Base-by-base conservation (phyloP, 2,329 filamentous ascomycete species). In the Coniochaeta prunicola region DNA sequence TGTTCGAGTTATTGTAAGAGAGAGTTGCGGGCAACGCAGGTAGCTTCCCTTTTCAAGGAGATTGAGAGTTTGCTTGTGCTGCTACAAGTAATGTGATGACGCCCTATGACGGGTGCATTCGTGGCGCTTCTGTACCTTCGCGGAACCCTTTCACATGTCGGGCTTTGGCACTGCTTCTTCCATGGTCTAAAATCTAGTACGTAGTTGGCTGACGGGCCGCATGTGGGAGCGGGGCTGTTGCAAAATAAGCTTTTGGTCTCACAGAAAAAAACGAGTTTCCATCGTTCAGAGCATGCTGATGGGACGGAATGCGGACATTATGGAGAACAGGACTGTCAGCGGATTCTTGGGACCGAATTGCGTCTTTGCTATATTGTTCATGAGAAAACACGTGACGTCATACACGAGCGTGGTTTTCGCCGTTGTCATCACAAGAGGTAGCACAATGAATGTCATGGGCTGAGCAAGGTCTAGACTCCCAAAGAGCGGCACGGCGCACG, bases 221-320 rank as follows among this genome's bases (percentile, higher is more conserved):
- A 21, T 42, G 38, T 42, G 12, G n/a, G 38, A 42, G 38, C 19
- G 38, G 38, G 38, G 38, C 21, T 17, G 10, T 19, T 19, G 5
- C 38, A 21, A 5, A 42, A 42, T n/a, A 42, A 24, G 38, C 38
- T 42, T 42, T 21, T 42, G 5, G 33, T 6, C 73, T 72, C 2
- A 76, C 78, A 48, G 76, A 79, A 62, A n/a, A n/a, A n/a, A n/a
- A n/a, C n/a, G n/a, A n/a, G n/a, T n/a, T n/a, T 77, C 74, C 12
- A 75, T 69, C n/a, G 61, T 71, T 38, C 70, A 73, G 59, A 72
- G 76, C 60, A 63, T 69, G 3, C 62, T 73, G 73, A 63, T 71
- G 75, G 66, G 71, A n/a, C n/a, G n/a, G n/a, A n/a, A n/a, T n/a
- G n/a, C n/a, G n/a, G n/a, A n/a, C n/a, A n/a, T n/a, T n/a, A n/a